Conservation (phyloP, 2,329 filamentous ascomycete genomes). For the Leptographium procerum region DNA sequence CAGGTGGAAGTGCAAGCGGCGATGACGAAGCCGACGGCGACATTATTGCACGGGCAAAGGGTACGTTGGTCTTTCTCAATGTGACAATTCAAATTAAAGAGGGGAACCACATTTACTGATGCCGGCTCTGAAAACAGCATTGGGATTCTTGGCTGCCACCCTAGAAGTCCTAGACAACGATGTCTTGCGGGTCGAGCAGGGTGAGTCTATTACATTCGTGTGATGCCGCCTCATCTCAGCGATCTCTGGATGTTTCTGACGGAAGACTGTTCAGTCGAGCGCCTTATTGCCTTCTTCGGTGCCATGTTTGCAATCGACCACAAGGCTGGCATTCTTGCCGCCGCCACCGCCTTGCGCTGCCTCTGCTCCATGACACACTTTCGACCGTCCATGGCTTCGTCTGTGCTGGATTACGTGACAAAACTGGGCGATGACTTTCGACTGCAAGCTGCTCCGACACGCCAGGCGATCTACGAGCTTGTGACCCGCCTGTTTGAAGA, state of each 20-base stretch:
- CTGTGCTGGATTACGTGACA: conserved; percentile 38
- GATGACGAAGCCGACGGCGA: conserved; percentile 22
- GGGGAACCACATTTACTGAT: neutral
- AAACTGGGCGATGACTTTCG: conserved; percentile 46
- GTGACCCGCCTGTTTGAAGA: conserved; percentile 32
- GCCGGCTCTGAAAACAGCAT: conserved; percentile 23
- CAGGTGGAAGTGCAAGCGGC: conserved; percentile 7
- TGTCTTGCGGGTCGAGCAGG: conserved; percentile 37
- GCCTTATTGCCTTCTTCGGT: conserved; percentile 39
- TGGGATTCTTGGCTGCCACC: conserved; percentile 45
- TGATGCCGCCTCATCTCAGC: neutral
- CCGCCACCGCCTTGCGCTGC: conserved; percentile 38
- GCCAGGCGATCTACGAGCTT: conserved; percentile 40
- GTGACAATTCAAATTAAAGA: neutral
- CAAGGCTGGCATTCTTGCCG: conserved; percentile 45
- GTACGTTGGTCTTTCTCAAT: conserved; percentile 18
- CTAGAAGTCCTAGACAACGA: conserved; percentile 34
- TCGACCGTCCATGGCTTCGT: conserved; percentile 32
- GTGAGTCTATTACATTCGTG: conserved; percentile 18
- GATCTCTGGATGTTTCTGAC: neutral
- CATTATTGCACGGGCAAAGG: conserved; percentile 42
- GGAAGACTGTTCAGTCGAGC: conserved; percentile 13
- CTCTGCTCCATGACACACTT: conserved; percentile 40
- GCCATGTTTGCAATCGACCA: conserved; percentile 49
- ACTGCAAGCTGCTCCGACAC: conserved; percentile 38